Evolutionary conservation across 2,329 filamentous ascomycete species (phyloP), one percentile per base, ranked within the genome.

Genomic region (Ilyonectria sp.): DNA sequence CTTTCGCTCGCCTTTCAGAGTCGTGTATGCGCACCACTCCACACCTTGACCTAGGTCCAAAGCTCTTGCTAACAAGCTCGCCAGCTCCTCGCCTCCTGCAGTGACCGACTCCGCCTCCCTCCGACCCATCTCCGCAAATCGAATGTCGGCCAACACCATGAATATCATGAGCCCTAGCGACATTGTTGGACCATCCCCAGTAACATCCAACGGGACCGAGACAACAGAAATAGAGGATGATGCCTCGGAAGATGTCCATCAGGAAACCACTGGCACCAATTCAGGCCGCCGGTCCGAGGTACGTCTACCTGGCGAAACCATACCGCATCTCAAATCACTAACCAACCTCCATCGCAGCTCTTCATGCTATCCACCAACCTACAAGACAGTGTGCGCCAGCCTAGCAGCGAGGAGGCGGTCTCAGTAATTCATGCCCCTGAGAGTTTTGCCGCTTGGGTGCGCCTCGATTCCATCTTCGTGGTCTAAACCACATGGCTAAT

Each of bases 351-450:
- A 17, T 47, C 9, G 21, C 69, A 88, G 86, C 79, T 87, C 50
- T 79, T 85, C 63, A 85, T 87, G 82, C 80, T 90, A 17, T 84
- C 82, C 59, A 92, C 90, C 5, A 87, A 86, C 68, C 75, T 92
- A 10, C 82, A 89, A 3, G 88, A 89, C 47, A 83, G 86, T 66
- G 75, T 91, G 79, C 83, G 90, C 77, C 86, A 86, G 58, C 82
- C 83, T 60, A 87, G 87, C 26, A 91, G 90, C 68, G 94, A 97
- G 71, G 94, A 95, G 72, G 92, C 94, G 26, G 88, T 94, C 60
- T 98, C 95, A 1, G 95, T 97, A 61, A 97, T 98, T 73, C 95
- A 97, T 84, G 94, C 93, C 17, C 94, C 95, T 0, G 87, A 94
- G 71, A 93, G 92, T 69, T 98, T 96, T 80, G 88, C 90, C 63